phyloP scores from a whole-genome alignment of 2,329 filamentous ascomycete species.

The Claviceps purpurea region DNA sequence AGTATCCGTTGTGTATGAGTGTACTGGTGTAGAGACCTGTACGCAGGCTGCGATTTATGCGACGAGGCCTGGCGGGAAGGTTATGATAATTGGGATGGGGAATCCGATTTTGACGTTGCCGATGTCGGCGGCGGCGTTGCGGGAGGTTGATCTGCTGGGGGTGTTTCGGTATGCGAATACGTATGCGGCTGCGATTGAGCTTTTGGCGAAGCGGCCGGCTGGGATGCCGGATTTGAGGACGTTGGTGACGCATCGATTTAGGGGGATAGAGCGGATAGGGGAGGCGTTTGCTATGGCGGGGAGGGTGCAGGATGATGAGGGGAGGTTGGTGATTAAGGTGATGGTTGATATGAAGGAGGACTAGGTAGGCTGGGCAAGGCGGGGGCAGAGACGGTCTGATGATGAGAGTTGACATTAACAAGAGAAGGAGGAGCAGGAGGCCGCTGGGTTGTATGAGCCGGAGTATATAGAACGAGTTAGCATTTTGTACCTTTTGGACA shows the following conservation, averaged over 20 bases:
- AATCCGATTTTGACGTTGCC: constrained; percentile 56
- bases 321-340: constrained; percentile 63
- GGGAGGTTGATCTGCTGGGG: constrained; percentile 58
- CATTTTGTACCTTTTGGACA: too few species aligned
- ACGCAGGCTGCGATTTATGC: constrained; percentile 62
- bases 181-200: constrained; percentile 43
- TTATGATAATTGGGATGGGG: constrained; percentile 62
- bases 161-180: constrained; percentile 66
- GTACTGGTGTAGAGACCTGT: constrained; percentile 65
- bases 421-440: too few species aligned
- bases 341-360: constrained; percentile 33
- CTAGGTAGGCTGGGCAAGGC: neutral
- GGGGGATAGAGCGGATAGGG: constrained; percentile 47
- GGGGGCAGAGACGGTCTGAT: neutral
- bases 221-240: constrained; percentile 50
- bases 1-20: constrained; percentile 59
- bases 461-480: too few species aligned
- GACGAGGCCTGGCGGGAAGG: constrained; percentile 52
- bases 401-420: too few species aligned
- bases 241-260: constrained; percentile 58
- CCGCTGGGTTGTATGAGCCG: too few species aligned
- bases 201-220: constrained; percentile 33
- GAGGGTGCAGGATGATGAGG: constrained; percentile 54
- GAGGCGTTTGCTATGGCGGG: constrained; percentile 62
- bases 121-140: constrained; percentile 52